Evolutionary conservation across 2,329 filamentous ascomycete genomes (phyloP), one percentile per base, ranked within the genome.

Genomic region (Aspergillus sp.): DNA sequence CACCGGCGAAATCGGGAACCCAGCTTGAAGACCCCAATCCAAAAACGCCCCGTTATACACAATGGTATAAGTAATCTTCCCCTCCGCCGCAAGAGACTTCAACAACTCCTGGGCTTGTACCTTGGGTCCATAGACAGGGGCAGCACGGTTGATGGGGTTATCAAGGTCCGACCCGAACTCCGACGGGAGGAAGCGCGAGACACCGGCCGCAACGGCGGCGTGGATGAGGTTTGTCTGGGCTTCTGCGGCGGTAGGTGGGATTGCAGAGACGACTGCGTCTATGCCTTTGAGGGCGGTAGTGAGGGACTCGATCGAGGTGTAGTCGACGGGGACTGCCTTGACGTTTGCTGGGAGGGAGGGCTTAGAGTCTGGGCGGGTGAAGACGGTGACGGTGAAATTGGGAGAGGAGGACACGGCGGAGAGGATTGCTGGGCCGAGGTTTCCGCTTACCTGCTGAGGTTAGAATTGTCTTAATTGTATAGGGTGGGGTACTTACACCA

Each of bases 1-100:
- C 1, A 76, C 58, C 1, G 63, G 14, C 56, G 82, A 74, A 2
- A 84, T 51, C 5, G 84, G 49, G 63, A 86, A 81, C 2, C 71
- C 71, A 1, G 69, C 44, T 33, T 68, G 52, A 15, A 77, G 48
- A 39, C 63, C 60, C 64, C 69, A 71, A 48, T 72, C 73, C 14
- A 77, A 63, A 60, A 77, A 76, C 1, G 68, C 62, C 0, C 73
- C 72, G 8, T 57, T 73, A 47, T 64, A 61, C 6, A 74, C 51
- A 2, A 67, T 27, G 2, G 73, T 75, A 49, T 73, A 77, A 23
- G 58, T 70, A 46, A 76, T 69, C 2, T 48, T 48, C 0, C 59
- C 57, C 23, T 68, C 55, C 21, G 9, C 57, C 39, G 46, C 45
- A 4, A 67, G 58, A 1, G 66, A 21, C 51, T 70, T 61, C 4